A percentile compares a stretch with the other conserved stretches of the same genome.
These are phyloP conservation scores for Claviceps sp. DNA, from an alignment of 2,329 filamentous ascomycete species.

Conservation along the genomic window DNA sequence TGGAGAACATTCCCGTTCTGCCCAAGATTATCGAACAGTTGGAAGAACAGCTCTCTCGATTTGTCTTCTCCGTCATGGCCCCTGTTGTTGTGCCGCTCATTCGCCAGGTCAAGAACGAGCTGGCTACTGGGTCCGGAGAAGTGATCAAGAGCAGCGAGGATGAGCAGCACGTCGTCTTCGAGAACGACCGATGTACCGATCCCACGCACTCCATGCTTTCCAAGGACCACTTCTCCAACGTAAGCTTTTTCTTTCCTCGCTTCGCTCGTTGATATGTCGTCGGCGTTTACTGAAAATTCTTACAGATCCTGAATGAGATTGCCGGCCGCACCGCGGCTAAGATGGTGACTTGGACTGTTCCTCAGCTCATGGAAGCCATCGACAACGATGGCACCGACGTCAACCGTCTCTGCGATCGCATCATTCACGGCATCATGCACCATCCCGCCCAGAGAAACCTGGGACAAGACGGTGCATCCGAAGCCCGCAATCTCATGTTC, in stretches of 20 bases:
- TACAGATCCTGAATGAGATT: conserved; percentile 68
- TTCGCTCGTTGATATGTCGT: not conserved
- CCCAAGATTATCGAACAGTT: conserved; percentile 77
- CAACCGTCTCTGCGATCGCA: conserved; percentile 56
- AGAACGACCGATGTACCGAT: conserved; percentile 61
- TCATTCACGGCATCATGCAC: conserved; percentile 73
- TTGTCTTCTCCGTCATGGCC: conserved; percentile 83
- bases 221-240: conserved; percentile 88
- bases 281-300: not conserved
- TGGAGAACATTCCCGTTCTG: conserved; percentile 75
- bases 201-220: conserved; percentile 93
- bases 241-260: conserved; percentile 21
- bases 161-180: conserved; percentile 78
- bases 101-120: conserved; percentile 72
- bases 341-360: conserved; percentile 73
- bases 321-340: conserved; percentile 71
- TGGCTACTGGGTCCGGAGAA: conserved; percentile 73
- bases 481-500: conserved; percentile 70
- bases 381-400: conserved; percentile 63
- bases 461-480: conserved; percentile 55
- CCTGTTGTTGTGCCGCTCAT: conserved; percentile 81
- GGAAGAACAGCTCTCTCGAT: conserved; percentile 75
- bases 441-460: conserved; percentile 67
- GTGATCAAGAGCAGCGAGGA: conserved; percentile 75
- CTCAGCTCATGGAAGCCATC: conserved; percentile 78